Evolutionary conservation across 2,329 filamentous ascomycete genomes (phyloP).

Genomic region (Penicillium sp.): DNA sequence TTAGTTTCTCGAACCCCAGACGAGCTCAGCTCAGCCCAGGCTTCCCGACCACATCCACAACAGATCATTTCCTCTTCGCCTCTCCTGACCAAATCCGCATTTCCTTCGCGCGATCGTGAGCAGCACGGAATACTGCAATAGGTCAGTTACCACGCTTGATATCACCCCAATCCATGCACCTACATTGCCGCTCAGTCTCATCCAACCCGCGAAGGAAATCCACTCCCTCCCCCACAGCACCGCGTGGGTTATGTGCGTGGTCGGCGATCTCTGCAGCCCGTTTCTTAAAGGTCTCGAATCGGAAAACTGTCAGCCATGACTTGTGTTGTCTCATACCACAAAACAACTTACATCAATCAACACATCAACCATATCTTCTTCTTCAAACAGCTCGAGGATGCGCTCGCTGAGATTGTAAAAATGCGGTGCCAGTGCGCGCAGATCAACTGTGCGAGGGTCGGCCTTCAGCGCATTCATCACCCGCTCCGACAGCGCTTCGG

Average conservation of each 20-base stretch:
- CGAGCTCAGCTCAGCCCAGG: constrained; percentile 27
- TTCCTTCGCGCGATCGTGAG: constrained; percentile 67
- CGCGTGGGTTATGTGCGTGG: constrained; percentile 78
- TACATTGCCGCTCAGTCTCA: constrained; percentile 73
- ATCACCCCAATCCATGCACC: constrained; percentile 7
- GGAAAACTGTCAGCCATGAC: background rate
- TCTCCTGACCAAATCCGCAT: constrained; percentile 66
- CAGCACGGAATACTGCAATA: constrained; percentile 59
- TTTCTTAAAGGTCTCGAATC: constrained; percentile 65
- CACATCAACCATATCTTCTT: constrained; percentile 71
- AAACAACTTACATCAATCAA: constrained; percentile 49
- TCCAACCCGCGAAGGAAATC: constrained; percentile 87
- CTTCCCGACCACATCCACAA: background rate
- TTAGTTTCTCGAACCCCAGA: constrained; percentile 4
- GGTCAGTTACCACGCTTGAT: constrained; percentile 15
- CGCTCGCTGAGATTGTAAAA: constrained; percentile 82
- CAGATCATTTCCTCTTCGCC: constrained; percentile 45
- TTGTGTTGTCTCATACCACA: background rate
- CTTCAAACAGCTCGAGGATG: constrained; percentile 86
- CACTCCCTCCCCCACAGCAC: constrained; percentile 59
- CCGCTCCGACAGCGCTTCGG: constrained; percentile 66
- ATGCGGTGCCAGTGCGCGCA: constrained; percentile 76
- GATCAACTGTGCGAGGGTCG: constrained; percentile 76
- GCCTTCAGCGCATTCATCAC: constrained; percentile 88
- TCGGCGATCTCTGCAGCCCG: constrained; percentile 78